phyloP scores from a whole-genome alignment of 2,329 filamentous ascomycete genomes.

The Penicillium sp. region DNA sequence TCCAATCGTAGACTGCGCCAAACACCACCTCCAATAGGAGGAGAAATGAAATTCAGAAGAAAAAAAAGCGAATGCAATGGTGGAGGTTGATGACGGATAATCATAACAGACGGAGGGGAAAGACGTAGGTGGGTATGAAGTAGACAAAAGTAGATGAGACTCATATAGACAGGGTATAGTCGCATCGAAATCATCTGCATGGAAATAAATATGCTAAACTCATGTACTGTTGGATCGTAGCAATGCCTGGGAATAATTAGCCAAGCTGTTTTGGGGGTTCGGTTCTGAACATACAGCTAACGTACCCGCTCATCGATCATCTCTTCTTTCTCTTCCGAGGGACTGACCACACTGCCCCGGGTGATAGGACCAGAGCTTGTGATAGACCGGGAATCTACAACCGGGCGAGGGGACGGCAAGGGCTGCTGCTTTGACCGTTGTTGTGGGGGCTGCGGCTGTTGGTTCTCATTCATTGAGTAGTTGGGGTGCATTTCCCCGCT shows the following conservation, averaged over 20 bases:
- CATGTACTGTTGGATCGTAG: slow-evolving; percentile 53
- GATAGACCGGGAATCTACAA: slow-evolving; percentile 63
- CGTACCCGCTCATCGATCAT: slow-evolving; percentile 61
- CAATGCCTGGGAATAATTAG: slow-evolving; percentile 37
- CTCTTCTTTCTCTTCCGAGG: slow-evolving; percentile 60
- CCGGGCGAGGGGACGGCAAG: slow-evolving; percentile 46
- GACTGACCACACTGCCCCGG: slow-evolving; percentile 60
- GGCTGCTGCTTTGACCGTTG: slow-evolving; percentile 19
- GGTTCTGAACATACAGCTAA: slow-evolving; percentile 18
- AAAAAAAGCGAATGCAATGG: slow-evolving; percentile 21
- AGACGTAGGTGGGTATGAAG: slow-evolving; percentile 21
- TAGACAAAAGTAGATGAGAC: slow-evolving; percentile 19
- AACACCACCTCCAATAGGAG: slow-evolving; percentile 17
- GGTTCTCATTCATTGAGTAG: slow-evolving; percentile 39
- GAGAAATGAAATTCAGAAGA: slow-evolving; percentile 8
- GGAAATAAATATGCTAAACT: slow-evolving; percentile 32
- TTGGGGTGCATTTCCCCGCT: slow-evolving; percentile 41
- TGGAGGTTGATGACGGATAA: background rate
- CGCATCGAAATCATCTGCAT: slow-evolving; percentile 28
- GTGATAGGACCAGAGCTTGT: slow-evolving; percentile 65
- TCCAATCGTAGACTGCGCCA: slow-evolving; percentile 22
- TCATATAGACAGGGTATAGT: slow-evolving; percentile 32
- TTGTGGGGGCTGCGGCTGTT: slow-evolving; percentile 22
- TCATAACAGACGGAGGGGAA: slow-evolving; percentile 8
- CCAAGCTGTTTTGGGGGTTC: slow-evolving; percentile 1